These are phyloP conservation scores for Favolaschia claudopus DNA, from an alignment of 768 basidiomycete genomes.

Conservation along the genomic window DNA sequence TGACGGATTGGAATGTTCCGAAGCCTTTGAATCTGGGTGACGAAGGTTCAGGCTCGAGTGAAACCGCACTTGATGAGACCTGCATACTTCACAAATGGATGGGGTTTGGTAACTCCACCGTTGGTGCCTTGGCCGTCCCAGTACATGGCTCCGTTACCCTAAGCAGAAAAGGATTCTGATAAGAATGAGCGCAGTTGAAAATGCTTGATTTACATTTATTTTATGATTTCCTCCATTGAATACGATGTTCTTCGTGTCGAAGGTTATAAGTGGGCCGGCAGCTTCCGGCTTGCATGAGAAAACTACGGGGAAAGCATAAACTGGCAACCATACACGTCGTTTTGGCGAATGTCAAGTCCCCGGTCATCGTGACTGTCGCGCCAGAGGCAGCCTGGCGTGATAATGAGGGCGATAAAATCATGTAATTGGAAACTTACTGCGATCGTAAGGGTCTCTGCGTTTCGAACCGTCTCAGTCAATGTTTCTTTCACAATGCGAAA, in stretches of 20 bases:
- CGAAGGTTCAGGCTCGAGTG: too few relatives aligned
- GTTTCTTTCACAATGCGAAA: neutral
- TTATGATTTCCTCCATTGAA: conserved; percentile 24
- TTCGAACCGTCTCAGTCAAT: neutral
- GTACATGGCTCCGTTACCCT: conserved; percentile 25
- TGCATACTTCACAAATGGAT: conserved; percentile 26
- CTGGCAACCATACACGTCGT: conserved; percentile 8
- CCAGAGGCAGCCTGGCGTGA: conserved; percentile 43
- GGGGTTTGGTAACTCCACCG: conserved; percentile 28
- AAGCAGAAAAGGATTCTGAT: neutral
- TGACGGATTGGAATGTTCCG: conserved; percentile 25
- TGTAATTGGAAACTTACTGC: neutral
- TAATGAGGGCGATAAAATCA: neutral
- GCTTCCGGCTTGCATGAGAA: conserved; percentile 1
- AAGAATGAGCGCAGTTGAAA: neutral
- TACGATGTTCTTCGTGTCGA: conserved; percentile 15
- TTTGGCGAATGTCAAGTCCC: conserved; percentile 24
- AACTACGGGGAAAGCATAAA: too few relatives aligned
- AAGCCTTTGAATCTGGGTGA: conserved; percentile 24
- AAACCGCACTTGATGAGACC: neutral
- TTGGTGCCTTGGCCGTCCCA: conserved; percentile 30
- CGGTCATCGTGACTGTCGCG: conserved; percentile 27
- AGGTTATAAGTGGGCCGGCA: conserved; percentile 22
- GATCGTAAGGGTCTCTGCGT: conserved; percentile 13
- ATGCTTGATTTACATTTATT: conserved; percentile 15